Percentiles rank a stretch among this genome's conserved stretches.
Evolutionary conservation across 768 basidiomycete species (phyloP).

Genomic region (Boletus speciosus): DNA sequence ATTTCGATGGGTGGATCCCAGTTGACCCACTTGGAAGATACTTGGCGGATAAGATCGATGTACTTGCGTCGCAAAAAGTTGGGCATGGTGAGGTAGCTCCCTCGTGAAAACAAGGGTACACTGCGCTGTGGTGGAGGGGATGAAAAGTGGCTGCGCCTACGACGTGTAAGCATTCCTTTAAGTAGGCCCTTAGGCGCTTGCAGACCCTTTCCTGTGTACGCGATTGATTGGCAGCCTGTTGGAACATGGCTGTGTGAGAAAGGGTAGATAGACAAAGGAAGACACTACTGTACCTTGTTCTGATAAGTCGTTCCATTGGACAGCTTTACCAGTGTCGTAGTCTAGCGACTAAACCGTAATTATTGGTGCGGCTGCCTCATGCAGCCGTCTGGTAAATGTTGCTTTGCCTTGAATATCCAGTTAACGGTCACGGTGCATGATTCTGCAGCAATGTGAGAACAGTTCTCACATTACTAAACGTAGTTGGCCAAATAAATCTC

Average conservation of each 20-base stretch:
- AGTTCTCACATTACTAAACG: too few species aligned
- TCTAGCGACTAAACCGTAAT: too few species aligned
- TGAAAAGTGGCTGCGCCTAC: neutral
- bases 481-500: too few species aligned
- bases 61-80: conserved; percentile 28
- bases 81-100: conserved; percentile 1
- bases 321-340: neutral
- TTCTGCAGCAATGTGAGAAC: too few species aligned
- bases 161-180: neutral
- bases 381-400: too few species aligned
- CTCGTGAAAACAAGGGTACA: neutral
- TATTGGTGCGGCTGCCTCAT: too few species aligned
- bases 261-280: neutral
- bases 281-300: neutral
- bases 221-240: neutral
- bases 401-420: too few species aligned
- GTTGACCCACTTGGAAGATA: conserved; percentile 36
- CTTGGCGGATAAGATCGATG: conserved; percentile 32
- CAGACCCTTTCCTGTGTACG: neutral
- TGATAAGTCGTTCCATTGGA: neutral
- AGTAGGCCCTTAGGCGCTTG: neutral
- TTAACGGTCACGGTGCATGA: too few species aligned
- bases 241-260: neutral
- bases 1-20: conserved; percentile 34
- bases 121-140: neutral